Base-by-base conservation (phyloP, 768 basidiomycete genomes). In the Tricholomella constricta region DNA sequence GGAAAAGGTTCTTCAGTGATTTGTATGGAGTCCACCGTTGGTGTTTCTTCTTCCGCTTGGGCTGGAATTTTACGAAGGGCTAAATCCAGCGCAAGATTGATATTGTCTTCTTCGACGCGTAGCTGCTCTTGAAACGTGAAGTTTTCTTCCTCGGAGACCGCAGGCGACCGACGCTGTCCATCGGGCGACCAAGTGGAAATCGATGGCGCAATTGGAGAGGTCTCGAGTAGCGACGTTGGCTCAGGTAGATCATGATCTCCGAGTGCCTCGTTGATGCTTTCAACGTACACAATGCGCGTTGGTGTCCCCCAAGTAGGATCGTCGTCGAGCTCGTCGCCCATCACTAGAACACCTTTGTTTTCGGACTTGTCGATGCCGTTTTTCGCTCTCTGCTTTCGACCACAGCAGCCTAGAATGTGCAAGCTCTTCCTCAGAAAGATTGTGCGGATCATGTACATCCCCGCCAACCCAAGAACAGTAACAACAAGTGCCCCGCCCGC, bases 41-140 rank as follows among this genome's bases (percentile, higher is more conserved):
- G 20, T 11, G 11, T 9, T 12, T 23, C 25, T n/a, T 47, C 37
- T 19, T 36, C 22, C n/a, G 34, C n/a, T 25, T 46, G 36, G 50
- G 45, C 32, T 14, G 35, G 10, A 17, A 23, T 5, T 34, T 60
- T 51, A 31, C 62, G 49, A 40, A 59, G 50, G 9, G 64, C 62
- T n/a, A 56, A 45, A 37, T 32, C 54, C 31, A 67, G 51, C 12
- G 69, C 64, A 47, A 61, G 53, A 9, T 62, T 58, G 36, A 70
- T 66, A 42, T 67, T 64, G 25, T 53, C 53, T 59, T 69, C 69
- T 56, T 71, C 69, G 12, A 52, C 51, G 17, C 59, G 60, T 12
- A 68, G 59, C 8, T 59, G 63, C 23, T 57, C 47, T 41, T 62
- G 62, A 31, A 31, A 32, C 31, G 10, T 10, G 45, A 66, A 67